Evolutionary conservation across 1,139 yeast species (phyloP).

Genomic region (Magnusiomyces paraingens): DNA sequence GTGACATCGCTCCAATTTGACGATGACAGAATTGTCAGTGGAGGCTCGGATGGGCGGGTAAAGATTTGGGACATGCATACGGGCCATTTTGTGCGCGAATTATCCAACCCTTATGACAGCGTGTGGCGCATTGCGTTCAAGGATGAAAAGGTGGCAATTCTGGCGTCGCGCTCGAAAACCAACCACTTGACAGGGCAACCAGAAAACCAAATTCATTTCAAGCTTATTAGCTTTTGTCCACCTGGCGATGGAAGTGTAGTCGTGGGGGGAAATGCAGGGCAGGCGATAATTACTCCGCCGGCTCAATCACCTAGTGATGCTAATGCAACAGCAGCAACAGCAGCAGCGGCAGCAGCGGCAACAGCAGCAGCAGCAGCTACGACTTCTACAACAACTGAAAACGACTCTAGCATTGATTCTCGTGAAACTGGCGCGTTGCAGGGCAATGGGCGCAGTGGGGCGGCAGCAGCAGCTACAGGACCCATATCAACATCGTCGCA

Average conservation of each 20-base stretch:
- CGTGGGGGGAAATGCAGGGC: not conserved
- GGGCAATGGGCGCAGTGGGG: too few species aligned
- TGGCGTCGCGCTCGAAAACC: conserved; percentile 31
- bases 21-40: conserved; percentile 82
- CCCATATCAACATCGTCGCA: not conserved
- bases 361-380: not conserved
- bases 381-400: not conserved
- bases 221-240: conserved; percentile 33
- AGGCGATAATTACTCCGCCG: not conserved
- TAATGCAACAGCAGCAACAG: not conserved
- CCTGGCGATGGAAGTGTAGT: conserved; percentile 19
- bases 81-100: conserved; percentile 46
- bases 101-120: conserved; percentile 34
- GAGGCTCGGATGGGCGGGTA: conserved; percentile 84
- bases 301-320: not conserved
- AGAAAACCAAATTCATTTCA: conserved; percentile 31
- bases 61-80: conserved; percentile 85
- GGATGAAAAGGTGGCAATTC: conserved; percentile 37
- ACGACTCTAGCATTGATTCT: not conserved
- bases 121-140: conserved; percentile 41
- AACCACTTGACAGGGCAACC: not conserved
- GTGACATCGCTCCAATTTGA: conserved; percentile 85
- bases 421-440: not conserved
- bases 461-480: too few species aligned
- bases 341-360: not conserved